Evolutionary conservation across 2,329 filamentous ascomycete species (phyloP), one percentile per base, ranked within the genome.

Genomic region (Talaromyces sp.): DNA sequence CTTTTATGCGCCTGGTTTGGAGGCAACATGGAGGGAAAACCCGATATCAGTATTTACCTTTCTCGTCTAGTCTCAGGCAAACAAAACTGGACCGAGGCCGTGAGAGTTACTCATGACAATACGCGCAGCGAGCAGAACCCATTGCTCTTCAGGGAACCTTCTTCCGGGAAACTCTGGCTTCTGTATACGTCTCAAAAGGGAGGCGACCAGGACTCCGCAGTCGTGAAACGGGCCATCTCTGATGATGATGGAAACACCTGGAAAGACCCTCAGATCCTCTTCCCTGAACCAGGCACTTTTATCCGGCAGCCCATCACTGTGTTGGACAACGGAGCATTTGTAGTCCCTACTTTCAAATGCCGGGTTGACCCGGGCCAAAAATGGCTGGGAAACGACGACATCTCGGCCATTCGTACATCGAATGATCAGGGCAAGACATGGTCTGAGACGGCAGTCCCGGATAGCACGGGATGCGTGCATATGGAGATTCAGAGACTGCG

Each of bases 81-180:
- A 0, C 58, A 56, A 0, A 53, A 64, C 2, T 81, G 78, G 78
- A 66, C 68, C 0, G 42, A 64, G 0, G 73, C 78, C 0, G 56
- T 66, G 0, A 78, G 72, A 56, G 72, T 80, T 1, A 78, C 78
- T 0, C 73, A 72, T 9, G 79, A 79, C 60, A 61, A 69, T 4
- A 68, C 71, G 23, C 72, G 77, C 14, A 81, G 79, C 64, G 79
- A 79, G 50, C 79, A 81, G 63, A 81, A 81, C 36, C 79, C 79
- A 0, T 72, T 81, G 1, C 65, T 81, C 2, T 81, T 81, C 61
- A 67, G 67, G 5, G 72, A 70, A 1, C 76, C 78, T 0, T 40
- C 36, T 40, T 74, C 69, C 0, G 70, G 69, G 1, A 67, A 72
- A 1, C 52, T 81, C 0, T 79, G 79, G 77, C 65, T 81, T 0